Conservation (phyloP, 73 alveolate species). For the Symbiodinium natans region DNA sequence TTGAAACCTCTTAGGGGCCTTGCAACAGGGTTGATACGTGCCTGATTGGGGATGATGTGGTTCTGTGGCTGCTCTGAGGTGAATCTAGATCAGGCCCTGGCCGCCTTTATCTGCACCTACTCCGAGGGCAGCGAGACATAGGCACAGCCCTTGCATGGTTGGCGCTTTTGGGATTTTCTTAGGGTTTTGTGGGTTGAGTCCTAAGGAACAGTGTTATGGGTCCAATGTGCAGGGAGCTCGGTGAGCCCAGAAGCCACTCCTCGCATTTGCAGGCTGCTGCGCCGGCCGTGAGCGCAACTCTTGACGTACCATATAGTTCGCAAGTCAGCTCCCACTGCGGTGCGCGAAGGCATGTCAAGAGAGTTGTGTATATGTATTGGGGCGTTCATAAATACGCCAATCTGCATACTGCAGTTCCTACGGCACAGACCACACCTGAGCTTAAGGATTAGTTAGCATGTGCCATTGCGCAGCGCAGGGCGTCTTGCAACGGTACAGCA, state of each 20-base stretch:
- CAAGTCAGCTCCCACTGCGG: not conserved
- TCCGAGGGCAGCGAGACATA: slow-evolving; percentile 9
- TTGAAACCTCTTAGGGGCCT: no score
- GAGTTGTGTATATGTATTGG: no score
- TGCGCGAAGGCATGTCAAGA: not conserved
- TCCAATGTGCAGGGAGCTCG: not conserved
- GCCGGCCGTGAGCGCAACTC: not conserved
- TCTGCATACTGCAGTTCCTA: not conserved
- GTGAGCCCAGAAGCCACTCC: not conserved
- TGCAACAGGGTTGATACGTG: no score
- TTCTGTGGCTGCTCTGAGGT: no score
- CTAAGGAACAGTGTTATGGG: not conserved
- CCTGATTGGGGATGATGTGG: no score
- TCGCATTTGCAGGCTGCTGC: not conserved
- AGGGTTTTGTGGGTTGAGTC: no score
- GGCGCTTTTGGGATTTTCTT: not conserved
- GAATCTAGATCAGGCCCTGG: slow-evolving; percentile 72
- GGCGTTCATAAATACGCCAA: no score
- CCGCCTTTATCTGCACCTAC: slow-evolving; percentile 70
- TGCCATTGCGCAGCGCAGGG: no score
- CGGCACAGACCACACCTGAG: not conserved
- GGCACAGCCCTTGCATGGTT: not conserved
- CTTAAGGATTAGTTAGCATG: no score
- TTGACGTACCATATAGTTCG: not conserved
- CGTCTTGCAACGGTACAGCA: not conserved